Percentiles rank a stretch among this genome's conserved stretches.
Evolutionary conservation across 345 rosid species (phyloP).

Genomic region (Brassica cretica): DNA sequence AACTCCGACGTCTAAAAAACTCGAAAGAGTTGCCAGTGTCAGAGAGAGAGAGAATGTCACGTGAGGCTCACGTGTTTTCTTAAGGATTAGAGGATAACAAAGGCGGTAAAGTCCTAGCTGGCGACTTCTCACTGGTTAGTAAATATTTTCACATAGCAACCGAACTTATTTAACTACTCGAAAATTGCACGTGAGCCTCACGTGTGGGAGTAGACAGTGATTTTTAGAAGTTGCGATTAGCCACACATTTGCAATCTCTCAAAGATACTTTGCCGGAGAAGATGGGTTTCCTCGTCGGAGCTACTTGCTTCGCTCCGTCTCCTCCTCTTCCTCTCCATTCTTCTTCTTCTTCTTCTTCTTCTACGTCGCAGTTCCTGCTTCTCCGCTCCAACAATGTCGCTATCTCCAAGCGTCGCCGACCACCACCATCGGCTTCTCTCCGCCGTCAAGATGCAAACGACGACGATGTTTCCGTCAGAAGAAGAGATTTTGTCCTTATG

Average conservation of each 20-base stretch:
- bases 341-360: conserved; percentile 26
- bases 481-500: conserved; percentile 60
- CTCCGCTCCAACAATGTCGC: conserved; percentile 40
- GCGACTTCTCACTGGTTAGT: conserved; percentile 14
- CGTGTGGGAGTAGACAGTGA: conserved; percentile 9
- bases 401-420: conserved; percentile 40
- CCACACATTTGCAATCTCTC: conserved; percentile 37
- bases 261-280: conserved; percentile 21
- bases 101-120: conserved; percentile 3
- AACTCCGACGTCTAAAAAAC: too few species aligned
- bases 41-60: conserved; percentile 9
- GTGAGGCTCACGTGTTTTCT: conserved; percentile 30
- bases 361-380: conserved; percentile 41
- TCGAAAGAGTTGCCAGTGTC: conserved; percentile 5
- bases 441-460: conserved; percentile 42
- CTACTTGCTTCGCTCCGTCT: conserved; percentile 48
- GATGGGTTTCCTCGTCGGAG: conserved; percentile 54
- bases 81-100: conserved; percentile 25
- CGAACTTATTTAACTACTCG: neutral
- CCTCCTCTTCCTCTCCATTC: conserved; percentile 35
- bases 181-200: conserved; percentile 7
- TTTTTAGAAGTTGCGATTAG: conserved; percentile 20
- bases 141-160: conserved; percentile 5
- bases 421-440: conserved; percentile 40
- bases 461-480: conserved; percentile 38